A percentile compares a stretch with the other conserved stretches of the same genome.
These are phyloP conservation scores for Isoetes taiwanensis DNA, from an alignment of 75 land plant genomes.

Conservation along the genomic window DNA sequence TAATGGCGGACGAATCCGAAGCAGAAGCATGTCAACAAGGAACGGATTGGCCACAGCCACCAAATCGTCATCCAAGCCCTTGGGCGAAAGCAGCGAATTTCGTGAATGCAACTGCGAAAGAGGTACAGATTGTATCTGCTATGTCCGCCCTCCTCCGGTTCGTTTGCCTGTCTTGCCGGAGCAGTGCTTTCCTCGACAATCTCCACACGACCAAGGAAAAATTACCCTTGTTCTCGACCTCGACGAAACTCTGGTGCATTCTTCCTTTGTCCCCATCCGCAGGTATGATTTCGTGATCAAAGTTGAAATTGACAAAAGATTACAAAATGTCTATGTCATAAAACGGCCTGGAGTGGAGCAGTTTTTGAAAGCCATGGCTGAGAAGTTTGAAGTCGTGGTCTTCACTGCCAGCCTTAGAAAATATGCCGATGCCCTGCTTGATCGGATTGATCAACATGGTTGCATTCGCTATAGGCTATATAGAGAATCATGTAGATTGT, in stretches of 20 bases:
- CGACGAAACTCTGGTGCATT: constrained; percentile 15
- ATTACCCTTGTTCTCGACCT: constrained; percentile 18
- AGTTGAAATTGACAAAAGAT: constrained; percentile 9
- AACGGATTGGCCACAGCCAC: too few species aligned
- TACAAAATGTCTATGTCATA: constrained; percentile 55
- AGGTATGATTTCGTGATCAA: constrained; percentile 16
- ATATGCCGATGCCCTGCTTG: constrained; percentile 66
- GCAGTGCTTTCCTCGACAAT: too few species aligned
- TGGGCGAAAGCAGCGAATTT: too few species aligned
- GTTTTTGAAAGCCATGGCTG: constrained; percentile 13
- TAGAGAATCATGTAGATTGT: constrained; percentile 53
- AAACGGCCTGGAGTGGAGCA: constrained; percentile 56
- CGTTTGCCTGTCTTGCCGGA: too few species aligned
- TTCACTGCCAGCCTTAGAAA: constrained; percentile 71
- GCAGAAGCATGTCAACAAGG: too few species aligned
- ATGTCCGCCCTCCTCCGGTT: too few species aligned
- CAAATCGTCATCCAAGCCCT: too few species aligned
- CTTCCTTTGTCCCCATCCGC: constrained; percentile 22
- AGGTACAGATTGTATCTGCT: too few species aligned
- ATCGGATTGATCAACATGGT: constrained; percentile 34
- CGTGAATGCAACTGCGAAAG: too few species aligned
- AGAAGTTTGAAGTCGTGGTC: constrained; percentile 54
- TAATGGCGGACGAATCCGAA: too few species aligned
- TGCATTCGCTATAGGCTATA: constrained; percentile 47
- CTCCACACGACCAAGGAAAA: constrained; percentile 11